Evolutionary conservation across 1,284 basidiomycete genomes (phyloP).

Genomic region (Apiotrichum mycotoxinovorans): DNA sequence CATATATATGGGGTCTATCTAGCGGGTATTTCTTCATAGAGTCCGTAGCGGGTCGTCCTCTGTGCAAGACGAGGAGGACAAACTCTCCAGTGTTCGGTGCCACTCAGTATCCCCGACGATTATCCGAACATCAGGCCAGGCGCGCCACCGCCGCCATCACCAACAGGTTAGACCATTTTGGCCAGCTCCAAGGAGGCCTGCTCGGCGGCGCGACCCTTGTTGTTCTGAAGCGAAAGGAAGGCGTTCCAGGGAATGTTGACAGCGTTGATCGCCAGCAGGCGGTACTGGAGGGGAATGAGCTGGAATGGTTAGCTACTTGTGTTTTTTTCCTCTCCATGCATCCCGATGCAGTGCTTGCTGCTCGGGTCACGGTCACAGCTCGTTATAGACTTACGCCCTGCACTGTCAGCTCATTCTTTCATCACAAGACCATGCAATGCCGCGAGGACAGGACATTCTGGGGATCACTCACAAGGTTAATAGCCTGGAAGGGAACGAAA

Average conservation of each 20-base stretch:
- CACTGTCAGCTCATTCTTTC: background rate
- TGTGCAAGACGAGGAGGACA: no score
- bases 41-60: no score
- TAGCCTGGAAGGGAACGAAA: slow-evolving; percentile 49
- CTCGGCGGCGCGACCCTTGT: slow-evolving; percentile 20
- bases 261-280: slow-evolving; percentile 50
- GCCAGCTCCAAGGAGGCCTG: slow-evolving; percentile 4
- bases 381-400: slow-evolving; percentile 26
- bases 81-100: no score
- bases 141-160: background rate
- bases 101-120: no score
- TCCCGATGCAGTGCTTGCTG: background rate
- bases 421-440: background rate
- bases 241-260: slow-evolving; percentile 53
- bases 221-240: slow-evolving; percentile 48
- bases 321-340: no score
- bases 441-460: background rate
- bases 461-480: slow-evolving; percentile 47
- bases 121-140: no score
- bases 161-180: slow-evolving; percentile 1
- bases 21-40: no score
- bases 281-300: slow-evolving; percentile 51
- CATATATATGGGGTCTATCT: no score
- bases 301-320: slow-evolving; percentile 12
- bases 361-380: no score